These are phyloP conservation scores for Solanum clarkiae DNA, from an alignment of 257 asterid genomes.

Conservation along the genomic window DNA sequence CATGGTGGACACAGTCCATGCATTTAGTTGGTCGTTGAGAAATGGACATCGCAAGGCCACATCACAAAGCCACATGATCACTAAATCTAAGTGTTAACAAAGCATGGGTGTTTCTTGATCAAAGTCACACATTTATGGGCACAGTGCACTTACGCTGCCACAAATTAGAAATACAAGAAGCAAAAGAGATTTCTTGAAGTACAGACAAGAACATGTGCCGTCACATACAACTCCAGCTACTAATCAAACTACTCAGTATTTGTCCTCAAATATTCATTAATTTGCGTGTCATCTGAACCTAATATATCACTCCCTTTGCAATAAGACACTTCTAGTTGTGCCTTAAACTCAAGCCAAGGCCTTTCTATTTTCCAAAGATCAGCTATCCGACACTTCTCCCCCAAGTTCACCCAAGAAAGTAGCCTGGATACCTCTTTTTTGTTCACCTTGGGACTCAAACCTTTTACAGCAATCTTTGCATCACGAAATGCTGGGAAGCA, in stretches of 20 bases:
- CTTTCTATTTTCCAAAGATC: conserved; percentile 22
- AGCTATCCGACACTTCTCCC: conserved; percentile 8
- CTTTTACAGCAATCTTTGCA: conserved; percentile 41
- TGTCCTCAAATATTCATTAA: conserved; percentile 27
- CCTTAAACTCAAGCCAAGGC: conserved; percentile 40
- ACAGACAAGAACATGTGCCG: not conserved
- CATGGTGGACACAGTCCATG: not conserved
- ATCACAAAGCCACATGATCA: not conserved
- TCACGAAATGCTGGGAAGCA: conserved; percentile 47
- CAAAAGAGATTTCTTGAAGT: not conserved
- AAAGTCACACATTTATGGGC: not conserved
- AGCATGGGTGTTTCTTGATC: not conserved
- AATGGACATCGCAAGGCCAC: not conserved
- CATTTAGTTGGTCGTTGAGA: not conserved
- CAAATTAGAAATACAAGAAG: not conserved
- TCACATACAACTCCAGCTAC: not conserved
- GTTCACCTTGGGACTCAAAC: conserved; percentile 24
- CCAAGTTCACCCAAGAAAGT: conserved; percentile 44
- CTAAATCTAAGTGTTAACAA: not conserved
- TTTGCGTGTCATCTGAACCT: conserved; percentile 16
- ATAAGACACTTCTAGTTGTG: conserved; percentile 18
- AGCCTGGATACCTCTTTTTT: conserved; percentile 37
- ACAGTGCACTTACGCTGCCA: not conserved
- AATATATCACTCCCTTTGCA: conserved; percentile 53
- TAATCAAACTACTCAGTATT: not conserved